Base-by-base conservation (phyloP, 331 rosid species). In the Stylosanthes scabra region DNA sequence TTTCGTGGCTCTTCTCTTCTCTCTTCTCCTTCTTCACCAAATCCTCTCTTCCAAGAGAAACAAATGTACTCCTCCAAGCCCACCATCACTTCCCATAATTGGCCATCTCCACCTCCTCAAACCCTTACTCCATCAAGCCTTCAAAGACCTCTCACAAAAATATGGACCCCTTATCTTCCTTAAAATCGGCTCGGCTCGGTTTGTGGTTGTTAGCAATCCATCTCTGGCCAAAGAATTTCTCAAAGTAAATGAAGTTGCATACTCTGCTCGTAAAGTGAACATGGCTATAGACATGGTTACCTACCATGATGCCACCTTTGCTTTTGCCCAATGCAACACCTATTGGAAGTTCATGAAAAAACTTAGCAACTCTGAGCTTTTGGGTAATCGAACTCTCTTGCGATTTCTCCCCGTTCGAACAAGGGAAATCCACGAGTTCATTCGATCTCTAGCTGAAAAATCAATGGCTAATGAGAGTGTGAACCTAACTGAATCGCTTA, bases 51-150 rank as follows among this genome's bases (percentile, higher is more conserved):
- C 6, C 0, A 71, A 63, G 34, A 74, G 75, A 51, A 49, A 58
- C 14, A 51, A 34, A 34, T 10, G 68, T 6, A 42, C 40, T 20
- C 86, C 74, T 44, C 80, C 83, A 34, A 65, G 86, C 31, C 86
- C 86, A 65, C 70, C 65, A 15, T 70, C 71, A 8, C 13, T 78
- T 44, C 83, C 86, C 60, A 25, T 84, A 29, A 28, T 91, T 1
- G 97, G 92, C 14, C 90, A 91, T 42, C 83, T 91, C 27, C 95
- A 88, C 80, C 81, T 87, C 8, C 81, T 91, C 0, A 66, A 83
- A n/a, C 92, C 87, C 1, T 61, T 84, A 12, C 42, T 85, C 16
- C 97, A 91, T 55, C 87, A 70, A 0, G 75, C 95, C 3, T 77
- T 88, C 20, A 71, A 74, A 1, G 58, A 73, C 2, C 82, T 91